Conservation (phyloP, 768 basidiomycete genomes). For the Trametes maxima region DNA sequence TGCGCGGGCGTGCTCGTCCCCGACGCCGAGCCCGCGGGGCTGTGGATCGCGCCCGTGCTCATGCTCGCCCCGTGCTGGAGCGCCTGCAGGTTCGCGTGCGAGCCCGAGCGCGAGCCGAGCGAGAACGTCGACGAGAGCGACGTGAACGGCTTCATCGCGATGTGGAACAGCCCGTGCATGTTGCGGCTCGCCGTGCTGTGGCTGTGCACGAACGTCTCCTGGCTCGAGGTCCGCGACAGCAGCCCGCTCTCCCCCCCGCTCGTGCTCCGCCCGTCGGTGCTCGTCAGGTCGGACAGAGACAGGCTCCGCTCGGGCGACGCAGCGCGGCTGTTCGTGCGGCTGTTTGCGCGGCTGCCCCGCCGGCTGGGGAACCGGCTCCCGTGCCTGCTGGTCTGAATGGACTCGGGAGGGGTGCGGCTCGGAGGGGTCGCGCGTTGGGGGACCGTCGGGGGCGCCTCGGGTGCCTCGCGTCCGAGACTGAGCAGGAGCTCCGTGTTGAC, state of each 20-base stretch:
- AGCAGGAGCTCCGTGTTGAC: constrained; percentile 84
- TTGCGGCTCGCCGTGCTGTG: constrained; percentile 52
- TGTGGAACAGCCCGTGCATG: constrained; percentile 52
- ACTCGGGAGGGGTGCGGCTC: constrained; percentile 34
- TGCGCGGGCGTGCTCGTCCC: constrained; percentile 17
- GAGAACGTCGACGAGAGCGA: constrained; percentile 47
- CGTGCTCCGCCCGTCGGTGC: constrained; percentile 10
- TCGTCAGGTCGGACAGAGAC: constrained; percentile 3
- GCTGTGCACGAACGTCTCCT: constrained; percentile 57
- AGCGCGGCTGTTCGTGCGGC: constrained; percentile 42
- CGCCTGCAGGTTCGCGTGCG: constrained; percentile 35
- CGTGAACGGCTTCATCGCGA: constrained; percentile 66
- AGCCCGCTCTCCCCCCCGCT: constrained; percentile 19
- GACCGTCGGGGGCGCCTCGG: constrained; percentile 32
- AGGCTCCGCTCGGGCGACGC: constrained; percentile 57
- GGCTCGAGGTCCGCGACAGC: constrained; percentile 21
- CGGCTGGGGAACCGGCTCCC: constrained; percentile 31
- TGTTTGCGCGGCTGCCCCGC: constrained; percentile 36
- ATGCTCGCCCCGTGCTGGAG: neutral
- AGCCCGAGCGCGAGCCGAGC: constrained; percentile 41
- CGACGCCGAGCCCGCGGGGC: constrained; percentile 7
- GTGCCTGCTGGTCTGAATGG: constrained; percentile 27
- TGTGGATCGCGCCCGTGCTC: neutral
- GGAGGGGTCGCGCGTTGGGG: constrained; percentile 30
- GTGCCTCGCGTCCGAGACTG: constrained; percentile 50